Conservation (phyloP, 2,329 filamentous ascomycete species). For the Botrytis aclada region DNA sequence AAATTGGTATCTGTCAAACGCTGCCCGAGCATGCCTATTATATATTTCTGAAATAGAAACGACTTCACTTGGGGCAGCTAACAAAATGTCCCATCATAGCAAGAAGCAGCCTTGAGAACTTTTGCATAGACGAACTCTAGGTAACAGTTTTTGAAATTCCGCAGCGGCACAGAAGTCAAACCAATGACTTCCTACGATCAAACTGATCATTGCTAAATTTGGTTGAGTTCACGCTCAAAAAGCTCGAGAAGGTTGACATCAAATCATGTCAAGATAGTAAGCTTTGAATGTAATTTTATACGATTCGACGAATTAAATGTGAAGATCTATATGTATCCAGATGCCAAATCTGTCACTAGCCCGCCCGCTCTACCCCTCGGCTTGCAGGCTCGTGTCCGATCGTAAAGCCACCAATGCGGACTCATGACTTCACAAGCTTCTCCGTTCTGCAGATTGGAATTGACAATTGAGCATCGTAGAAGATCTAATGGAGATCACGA, state of each 20-base stretch:
- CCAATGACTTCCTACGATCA: not conserved
- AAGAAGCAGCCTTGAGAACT: too few species aligned
- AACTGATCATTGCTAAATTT: not conserved
- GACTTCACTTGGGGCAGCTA: not conserved
- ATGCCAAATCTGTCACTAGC: not conserved
- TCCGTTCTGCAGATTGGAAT: not conserved
- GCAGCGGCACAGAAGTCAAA: not conserved
- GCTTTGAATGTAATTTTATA: not conserved
- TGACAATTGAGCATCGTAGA: not conserved
- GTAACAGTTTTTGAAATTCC: not conserved
- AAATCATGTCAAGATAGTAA: not conserved
- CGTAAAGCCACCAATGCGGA: not conserved
- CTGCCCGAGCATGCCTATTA: not conserved
- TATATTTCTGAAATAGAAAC: not conserved
- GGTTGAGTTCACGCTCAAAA: not conserved
- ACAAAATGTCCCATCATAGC: too few species aligned
- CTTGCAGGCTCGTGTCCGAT: not conserved
- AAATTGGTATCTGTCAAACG: not conserved
- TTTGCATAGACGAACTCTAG: not conserved
- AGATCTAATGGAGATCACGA: not conserved
- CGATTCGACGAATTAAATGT: not conserved
- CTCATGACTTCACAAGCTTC: not conserved
- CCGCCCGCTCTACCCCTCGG: not conserved
- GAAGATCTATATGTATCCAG: not conserved
- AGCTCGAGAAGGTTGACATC: not conserved